Conservation (phyloP, 345 rosid genomes). For the Arabidopsis arenosa region DNA sequence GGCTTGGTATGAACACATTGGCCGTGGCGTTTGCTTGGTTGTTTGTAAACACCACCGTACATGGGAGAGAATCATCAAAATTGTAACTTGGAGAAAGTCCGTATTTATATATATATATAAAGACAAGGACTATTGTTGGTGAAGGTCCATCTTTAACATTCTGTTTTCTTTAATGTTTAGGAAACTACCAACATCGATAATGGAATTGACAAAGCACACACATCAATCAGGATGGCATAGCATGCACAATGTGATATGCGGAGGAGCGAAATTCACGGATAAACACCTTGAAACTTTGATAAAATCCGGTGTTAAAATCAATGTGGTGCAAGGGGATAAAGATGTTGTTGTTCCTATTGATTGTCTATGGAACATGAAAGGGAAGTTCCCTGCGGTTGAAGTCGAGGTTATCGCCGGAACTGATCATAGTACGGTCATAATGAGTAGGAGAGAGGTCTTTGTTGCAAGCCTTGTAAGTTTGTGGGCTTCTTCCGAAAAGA, state of each 20-base stretch:
- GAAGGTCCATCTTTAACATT: background rate
- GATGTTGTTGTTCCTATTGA: slow-evolving; percentile 66
- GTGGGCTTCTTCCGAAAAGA: slow-evolving; percentile 48
- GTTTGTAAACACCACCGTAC: slow-evolving; percentile 65
- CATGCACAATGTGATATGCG: slow-evolving; percentile 82
- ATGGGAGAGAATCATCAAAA: slow-evolving; percentile 72
- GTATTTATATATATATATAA: background rate
- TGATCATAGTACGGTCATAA: slow-evolving; percentile 58
- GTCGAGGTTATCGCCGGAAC: slow-evolving; percentile 50
- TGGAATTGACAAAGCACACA: slow-evolving; percentile 68
- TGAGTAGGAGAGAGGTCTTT: slow-evolving; percentile 58
- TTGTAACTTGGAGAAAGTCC: slow-evolving; percentile 59
- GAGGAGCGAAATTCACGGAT: slow-evolving; percentile 68
- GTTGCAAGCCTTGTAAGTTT: slow-evolving; percentile 52
- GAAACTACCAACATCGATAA: slow-evolving; percentile 50
- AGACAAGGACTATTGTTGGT: too few species aligned
- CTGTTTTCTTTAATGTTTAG: slow-evolving; percentile 35
- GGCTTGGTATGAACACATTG: slow-evolving; percentile 87
- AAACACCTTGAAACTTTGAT: slow-evolving; percentile 52
- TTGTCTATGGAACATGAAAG: slow-evolving; percentile 58
- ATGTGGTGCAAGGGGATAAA: slow-evolving; percentile 62
- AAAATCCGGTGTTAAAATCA: slow-evolving; percentile 46
- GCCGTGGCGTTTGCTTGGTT: slow-evolving; percentile 65
- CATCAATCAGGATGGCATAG: slow-evolving; percentile 86
- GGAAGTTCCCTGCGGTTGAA: slow-evolving; percentile 53